Conservation (phyloP, 257 asterid genomes). For the Pogostemon cablin region DNA sequence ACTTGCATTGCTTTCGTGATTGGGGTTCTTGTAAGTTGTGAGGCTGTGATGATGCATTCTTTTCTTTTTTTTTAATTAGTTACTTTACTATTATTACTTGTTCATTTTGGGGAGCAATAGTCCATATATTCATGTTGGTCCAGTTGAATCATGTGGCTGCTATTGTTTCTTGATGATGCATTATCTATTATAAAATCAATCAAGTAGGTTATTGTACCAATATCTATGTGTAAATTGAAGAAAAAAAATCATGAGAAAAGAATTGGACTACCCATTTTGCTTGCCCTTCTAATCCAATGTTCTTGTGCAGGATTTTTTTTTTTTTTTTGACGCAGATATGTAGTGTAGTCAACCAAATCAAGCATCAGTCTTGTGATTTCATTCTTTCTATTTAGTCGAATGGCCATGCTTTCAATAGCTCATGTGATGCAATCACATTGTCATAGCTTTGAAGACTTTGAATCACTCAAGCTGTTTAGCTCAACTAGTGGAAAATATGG, state of each 20-base stretch:
- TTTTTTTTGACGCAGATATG: neutral
- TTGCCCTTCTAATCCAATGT: slow-evolving; percentile 4
- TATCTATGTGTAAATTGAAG: neutral
- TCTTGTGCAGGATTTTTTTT: slow-evolving; percentile 34
- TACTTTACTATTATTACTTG: neutral
- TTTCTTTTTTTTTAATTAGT: neutral
- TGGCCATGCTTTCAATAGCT: slow-evolving; percentile 52
- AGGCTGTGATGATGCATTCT: slow-evolving; percentile 12
- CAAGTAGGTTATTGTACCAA: neutral
- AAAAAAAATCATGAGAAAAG: neutral
- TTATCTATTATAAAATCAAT: neutral
- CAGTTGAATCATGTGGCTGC: neutral
- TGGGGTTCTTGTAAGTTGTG: neutral
- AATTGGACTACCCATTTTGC: neutral
- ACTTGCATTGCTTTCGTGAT: slow-evolving; percentile 17
- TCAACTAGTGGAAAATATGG: slow-evolving; percentile 28
- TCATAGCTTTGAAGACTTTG: slow-evolving; percentile 43
- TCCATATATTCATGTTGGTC: neutral
- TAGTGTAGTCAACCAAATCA: neutral
- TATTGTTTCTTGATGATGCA: slow-evolving; percentile 12
- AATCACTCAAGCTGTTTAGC: slow-evolving; percentile 42
- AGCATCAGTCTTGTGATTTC: neutral
- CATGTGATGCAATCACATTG: slow-evolving; percentile 47
- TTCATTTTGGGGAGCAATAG: neutral
- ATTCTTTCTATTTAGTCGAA: slow-evolving; percentile 28